These are phyloP conservation scores for Rosa lucieae DNA, from an alignment of 306 rosid species.

Conservation along the genomic window DNA sequence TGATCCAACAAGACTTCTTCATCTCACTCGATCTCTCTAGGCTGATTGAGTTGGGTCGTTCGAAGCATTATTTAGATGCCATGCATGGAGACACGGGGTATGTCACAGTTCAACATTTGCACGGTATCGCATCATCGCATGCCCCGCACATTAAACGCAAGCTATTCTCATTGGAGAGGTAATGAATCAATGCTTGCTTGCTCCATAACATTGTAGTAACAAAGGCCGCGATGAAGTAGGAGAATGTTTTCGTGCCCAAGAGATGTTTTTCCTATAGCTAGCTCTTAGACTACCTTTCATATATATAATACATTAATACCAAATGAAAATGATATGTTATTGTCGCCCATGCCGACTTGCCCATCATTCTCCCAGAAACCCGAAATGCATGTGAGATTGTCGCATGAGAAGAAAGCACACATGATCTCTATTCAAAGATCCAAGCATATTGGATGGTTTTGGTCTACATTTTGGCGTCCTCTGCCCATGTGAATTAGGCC, in stretches of 20 bases:
- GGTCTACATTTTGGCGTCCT: constrained; percentile 35
- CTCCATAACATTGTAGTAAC: background rate
- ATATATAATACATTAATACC: background rate
- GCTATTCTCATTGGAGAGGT: background rate
- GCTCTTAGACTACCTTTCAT: background rate
- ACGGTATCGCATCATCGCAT: background rate
- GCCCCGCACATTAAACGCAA: background rate
- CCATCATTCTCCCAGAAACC: constrained; percentile 24
- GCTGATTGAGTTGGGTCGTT: background rate
- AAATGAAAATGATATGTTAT: constrained; percentile 16
- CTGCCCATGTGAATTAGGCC: constrained; percentile 50
- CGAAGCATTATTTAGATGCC: background rate
- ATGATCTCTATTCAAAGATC: background rate
- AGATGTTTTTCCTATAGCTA: background rate
- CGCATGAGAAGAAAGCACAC: constrained; percentile 38
- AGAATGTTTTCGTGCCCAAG: constrained; percentile 45
- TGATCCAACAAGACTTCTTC: background rate
- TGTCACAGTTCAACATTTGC: background rate
- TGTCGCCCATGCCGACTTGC: constrained; percentile 24
- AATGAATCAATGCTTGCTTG: background rate
- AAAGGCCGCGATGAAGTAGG: background rate
- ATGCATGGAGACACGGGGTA: background rate
- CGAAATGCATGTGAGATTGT: constrained; percentile 57
- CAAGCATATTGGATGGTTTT: constrained; percentile 35
- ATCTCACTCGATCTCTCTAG: background rate